phyloP scores from a whole-genome alignment of 495 filamentous ascomycete species.

The Evernia prunastri region DNA sequence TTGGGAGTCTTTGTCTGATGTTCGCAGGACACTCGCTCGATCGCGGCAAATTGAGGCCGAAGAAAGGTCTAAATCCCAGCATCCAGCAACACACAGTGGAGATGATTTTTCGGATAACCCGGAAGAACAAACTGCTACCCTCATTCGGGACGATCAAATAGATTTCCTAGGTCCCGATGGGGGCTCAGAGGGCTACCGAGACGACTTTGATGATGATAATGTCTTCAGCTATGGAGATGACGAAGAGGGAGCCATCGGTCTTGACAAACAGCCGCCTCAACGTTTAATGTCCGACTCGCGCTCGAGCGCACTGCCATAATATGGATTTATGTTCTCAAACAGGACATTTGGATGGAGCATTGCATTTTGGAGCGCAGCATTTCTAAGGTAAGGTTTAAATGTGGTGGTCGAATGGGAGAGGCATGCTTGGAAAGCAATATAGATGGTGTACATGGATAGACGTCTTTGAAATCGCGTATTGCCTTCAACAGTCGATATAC shows the following conservation, averaged over 20 bases:
- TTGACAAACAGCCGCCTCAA: conserved; percentile 36
- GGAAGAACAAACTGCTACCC: conserved; percentile 37
- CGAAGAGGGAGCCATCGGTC: conserved; percentile 38
- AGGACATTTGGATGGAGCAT: neutral
- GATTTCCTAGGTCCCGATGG: conserved; percentile 42
- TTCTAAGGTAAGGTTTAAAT: neutral
- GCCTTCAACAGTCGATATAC: too few relatives aligned
- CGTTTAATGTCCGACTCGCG: conserved; percentile 5
- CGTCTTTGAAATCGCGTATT: neutral
- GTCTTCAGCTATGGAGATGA: conserved; percentile 40
- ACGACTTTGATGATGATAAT: conserved; percentile 50
- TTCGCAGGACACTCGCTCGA: conserved; percentile 63
- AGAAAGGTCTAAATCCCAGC: conserved; percentile 52
- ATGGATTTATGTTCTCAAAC: neutral
- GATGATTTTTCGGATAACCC: conserved; percentile 42
- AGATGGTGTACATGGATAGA: neutral
- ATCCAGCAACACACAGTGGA: conserved; percentile 33
- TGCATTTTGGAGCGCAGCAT: neutral
- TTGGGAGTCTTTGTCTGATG: neutral
- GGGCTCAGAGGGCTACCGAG: conserved; percentile 41
- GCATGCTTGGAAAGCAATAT: conserved; percentile 1
- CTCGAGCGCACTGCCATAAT: too few relatives aligned
- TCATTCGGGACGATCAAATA: conserved; percentile 44
- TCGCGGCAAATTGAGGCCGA: conserved; percentile 80
- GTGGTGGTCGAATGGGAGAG: neutral